Evolutionary conservation across 768 basidiomycete genomes (phyloP).

Genomic region (Myochromella boudieri): DNA sequence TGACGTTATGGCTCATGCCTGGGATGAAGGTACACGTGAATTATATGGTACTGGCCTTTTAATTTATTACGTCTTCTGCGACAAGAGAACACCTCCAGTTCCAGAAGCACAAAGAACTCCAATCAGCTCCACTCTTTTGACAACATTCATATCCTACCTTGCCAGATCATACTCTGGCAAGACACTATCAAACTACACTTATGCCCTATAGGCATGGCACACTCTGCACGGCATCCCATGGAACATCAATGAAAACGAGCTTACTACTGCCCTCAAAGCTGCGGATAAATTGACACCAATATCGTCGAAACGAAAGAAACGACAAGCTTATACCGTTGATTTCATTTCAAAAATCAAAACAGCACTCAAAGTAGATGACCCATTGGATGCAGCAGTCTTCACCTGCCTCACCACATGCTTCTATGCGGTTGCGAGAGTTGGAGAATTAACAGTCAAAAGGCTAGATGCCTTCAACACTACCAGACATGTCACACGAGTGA

Average conservation of each 20-base stretch:
- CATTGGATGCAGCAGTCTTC: constrained; percentile 17
- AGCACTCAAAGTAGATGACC: constrained; percentile 8
- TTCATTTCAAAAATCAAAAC: background rate
- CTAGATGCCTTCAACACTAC: background rate
- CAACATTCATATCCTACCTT: constrained; percentile 26
- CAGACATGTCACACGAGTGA: background rate
- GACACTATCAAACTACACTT: constrained; percentile 36
- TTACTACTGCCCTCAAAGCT: constrained; percentile 28
- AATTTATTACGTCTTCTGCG: too few relatives aligned
- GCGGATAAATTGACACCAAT: constrained; percentile 29
- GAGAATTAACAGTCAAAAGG: background rate
- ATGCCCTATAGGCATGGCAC: constrained; percentile 46
- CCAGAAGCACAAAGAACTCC: constrained; percentile 33
- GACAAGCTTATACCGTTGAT: constrained; percentile 25
- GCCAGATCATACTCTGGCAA: constrained; percentile 31
- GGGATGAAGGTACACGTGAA: too few relatives aligned
- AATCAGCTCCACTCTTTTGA: constrained; percentile 19
- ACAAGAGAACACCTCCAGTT: too few relatives aligned
- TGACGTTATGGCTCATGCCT: too few relatives aligned
- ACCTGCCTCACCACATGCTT: constrained; percentile 20
- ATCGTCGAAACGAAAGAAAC: constrained; percentile 25
- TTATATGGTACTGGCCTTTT: too few relatives aligned
- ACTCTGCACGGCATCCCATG: constrained; percentile 36
- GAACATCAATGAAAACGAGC: constrained; percentile 21
- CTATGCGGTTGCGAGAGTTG: constrained; percentile 11